Conservation (phyloP, 495 filamentous ascomycete genomes). For the Annulohypoxylon stygium region DNA sequence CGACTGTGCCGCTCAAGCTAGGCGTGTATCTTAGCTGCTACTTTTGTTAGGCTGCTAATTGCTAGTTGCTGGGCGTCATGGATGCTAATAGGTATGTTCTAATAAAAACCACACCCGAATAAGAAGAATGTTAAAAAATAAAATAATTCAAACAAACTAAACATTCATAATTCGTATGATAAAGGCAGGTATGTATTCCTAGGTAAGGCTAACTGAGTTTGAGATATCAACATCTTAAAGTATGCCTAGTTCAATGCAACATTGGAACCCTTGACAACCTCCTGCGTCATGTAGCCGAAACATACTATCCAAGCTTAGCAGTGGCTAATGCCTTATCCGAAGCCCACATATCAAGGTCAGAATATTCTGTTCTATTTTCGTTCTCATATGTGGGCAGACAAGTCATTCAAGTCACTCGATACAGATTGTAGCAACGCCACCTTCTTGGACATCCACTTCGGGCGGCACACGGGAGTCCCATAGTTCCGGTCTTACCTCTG, state of each 20-base stretch:
- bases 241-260: constrained; percentile 36
- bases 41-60: background rate
- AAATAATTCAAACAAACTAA: constrained; percentile 8
- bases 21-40: background rate
- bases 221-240: constrained; percentile 32
- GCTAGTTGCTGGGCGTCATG: background rate
- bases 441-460: constrained; percentile 12
- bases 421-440: constrained; percentile 33
- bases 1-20: constrained; percentile 35
- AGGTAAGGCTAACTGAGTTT: constrained; percentile 26
- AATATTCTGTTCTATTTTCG: constrained; percentile 44
- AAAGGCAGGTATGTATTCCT: constrained; percentile 35
- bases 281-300: constrained; percentile 42
- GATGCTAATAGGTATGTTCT: constrained; percentile 3
- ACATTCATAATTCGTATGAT: constrained; percentile 18
- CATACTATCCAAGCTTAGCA: constrained; percentile 33
- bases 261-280: constrained; percentile 15
- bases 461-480: constrained; percentile 13
- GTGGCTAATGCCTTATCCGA: constrained; percentile 44
- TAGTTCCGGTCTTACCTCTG: constrained; percentile 20
- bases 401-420: constrained; percentile 6
- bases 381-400: constrained; percentile 35
- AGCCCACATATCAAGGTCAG: constrained; percentile 31
- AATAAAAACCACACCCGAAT: background rate
- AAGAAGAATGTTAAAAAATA: constrained; percentile 15